phyloP scores from a whole-genome alignment of 169 alveolate species.

The Babesia gibsoni region DNA sequence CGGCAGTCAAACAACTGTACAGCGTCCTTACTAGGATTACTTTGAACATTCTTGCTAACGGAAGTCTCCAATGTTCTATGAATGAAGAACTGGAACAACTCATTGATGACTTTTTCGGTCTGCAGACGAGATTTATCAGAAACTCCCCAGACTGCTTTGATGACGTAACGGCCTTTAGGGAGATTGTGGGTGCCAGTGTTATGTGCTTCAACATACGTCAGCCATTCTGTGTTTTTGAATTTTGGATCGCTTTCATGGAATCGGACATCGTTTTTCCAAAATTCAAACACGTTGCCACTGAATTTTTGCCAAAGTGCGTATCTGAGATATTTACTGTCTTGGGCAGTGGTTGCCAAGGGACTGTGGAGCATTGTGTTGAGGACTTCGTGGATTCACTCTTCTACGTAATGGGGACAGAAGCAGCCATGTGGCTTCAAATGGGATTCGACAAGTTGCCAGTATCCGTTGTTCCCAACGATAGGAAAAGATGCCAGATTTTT shows the following conservation, averaged over 20 bases:
- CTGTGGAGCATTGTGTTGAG: slow-evolving; percentile 45
- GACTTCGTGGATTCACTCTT: slow-evolving; percentile 24
- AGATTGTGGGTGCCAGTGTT: slow-evolving; percentile 20
- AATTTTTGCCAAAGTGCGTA: slow-evolving; percentile 14
- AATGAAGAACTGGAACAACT: slow-evolving; percentile 16
- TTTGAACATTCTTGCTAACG: slow-evolving; percentile 5
- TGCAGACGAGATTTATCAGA: slow-evolving; percentile 42
- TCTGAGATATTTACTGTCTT: neutral
- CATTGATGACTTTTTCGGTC: slow-evolving; percentile 53
- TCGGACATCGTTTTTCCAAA: neutral
- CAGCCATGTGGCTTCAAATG: slow-evolving; percentile 4
- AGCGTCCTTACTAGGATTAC: slow-evolving; percentile 32
- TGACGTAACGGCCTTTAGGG: slow-evolving; percentile 5
- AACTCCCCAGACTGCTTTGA: slow-evolving; percentile 17
- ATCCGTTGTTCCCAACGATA: slow-evolving; percentile 27
- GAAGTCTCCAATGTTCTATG: neutral
- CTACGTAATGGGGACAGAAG: slow-evolving; percentile 3
- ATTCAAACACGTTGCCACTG: neutral
- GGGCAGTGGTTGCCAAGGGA: slow-evolving; percentile 26
- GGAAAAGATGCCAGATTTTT: slow-evolving; percentile 1
- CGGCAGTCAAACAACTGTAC: slow-evolving; percentile 23
- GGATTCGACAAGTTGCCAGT: slow-evolving; percentile 32
- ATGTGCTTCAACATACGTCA: slow-evolving; percentile 34
- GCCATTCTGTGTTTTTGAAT: slow-evolving; percentile 52
- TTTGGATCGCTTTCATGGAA: slow-evolving; percentile 43